These are phyloP conservation scores for Diospyros lotus DNA, from an alignment of 148 eudicot species.

Conservation along the genomic window DNA sequence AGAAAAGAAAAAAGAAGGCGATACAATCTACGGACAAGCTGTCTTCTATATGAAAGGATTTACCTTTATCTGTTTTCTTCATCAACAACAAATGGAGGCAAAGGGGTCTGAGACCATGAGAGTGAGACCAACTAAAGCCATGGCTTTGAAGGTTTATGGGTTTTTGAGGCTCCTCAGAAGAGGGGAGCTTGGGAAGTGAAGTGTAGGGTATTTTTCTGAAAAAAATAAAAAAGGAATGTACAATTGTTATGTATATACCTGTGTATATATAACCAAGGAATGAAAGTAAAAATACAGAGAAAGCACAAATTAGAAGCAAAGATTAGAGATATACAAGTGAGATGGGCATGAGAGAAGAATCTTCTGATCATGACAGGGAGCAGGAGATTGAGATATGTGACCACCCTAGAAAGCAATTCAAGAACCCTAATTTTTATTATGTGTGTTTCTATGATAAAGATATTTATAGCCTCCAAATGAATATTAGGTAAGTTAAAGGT, in stretches of 20 bases:
- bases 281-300: background rate
- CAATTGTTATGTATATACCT: background rate
- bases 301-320: background rate
- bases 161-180: background rate
- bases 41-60: constrained; percentile 2
- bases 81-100: constrained; percentile 7
- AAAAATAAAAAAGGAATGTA: background rate
- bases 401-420: too few species aligned
- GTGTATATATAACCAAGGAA: background rate
- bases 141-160: background rate
- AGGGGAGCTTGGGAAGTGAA: background rate
- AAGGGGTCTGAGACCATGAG: constrained; percentile 8
- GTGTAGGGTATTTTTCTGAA: background rate
- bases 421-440: too few species aligned
- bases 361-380: too few species aligned
- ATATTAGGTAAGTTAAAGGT: too few species aligned
- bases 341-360: background rate
- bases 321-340: background rate
- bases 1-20: constrained; percentile 6
- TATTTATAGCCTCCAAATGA: too few species aligned
- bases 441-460: too few species aligned
- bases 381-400: too few species aligned
- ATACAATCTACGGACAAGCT: background rate
- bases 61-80: constrained; percentile 14
- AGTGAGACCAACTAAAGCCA: background rate